Evolutionary conservation across 2,329 filamentous ascomycete genomes (phyloP).

Genomic region (Chaetoscypha palmicola): DNA sequence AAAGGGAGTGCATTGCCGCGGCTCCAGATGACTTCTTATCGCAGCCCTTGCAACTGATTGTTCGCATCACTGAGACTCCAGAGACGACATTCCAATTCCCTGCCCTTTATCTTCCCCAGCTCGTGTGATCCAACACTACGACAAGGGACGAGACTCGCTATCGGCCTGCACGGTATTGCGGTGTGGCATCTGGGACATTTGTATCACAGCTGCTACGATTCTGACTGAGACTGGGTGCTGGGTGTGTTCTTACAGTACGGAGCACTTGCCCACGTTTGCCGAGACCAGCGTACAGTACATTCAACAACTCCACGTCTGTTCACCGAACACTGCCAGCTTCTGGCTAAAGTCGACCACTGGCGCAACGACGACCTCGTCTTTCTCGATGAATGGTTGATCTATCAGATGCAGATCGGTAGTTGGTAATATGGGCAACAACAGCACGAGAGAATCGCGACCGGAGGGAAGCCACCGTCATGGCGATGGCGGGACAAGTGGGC

Average conservation of each 20-base stretch:
- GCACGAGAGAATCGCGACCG: slow-evolving; percentile 26
- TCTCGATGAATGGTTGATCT: slow-evolving; percentile 26
- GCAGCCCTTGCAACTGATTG: slow-evolving; percentile 19
- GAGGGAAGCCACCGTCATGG: slow-evolving; percentile 18
- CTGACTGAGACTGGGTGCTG: no score
- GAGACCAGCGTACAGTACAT: slow-evolving; percentile 23
- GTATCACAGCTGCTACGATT: no score
- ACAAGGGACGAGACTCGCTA: not conserved
- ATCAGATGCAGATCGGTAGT: slow-evolving; percentile 20
- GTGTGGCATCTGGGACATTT: slow-evolving; percentile 10
- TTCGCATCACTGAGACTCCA: not conserved
- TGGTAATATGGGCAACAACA: slow-evolving; percentile 30
- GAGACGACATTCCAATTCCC: not conserved
- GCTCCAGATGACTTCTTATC: slow-evolving; percentile 22
- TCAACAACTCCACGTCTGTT: slow-evolving; percentile 18
- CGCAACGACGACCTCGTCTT: not conserved
- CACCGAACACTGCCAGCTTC: not conserved
- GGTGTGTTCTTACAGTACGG: no score
- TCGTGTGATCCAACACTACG: slow-evolving; percentile 16
- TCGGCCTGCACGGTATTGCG: not conserved
- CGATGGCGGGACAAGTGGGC: slow-evolving; percentile 17
- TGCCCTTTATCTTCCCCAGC: slow-evolving; percentile 16
- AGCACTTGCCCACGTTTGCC: slow-evolving; percentile 26
- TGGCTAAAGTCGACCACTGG: not conserved
- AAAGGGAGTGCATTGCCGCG: slow-evolving; percentile 1